Evolutionary conservation across 768 basidiomycete genomes (phyloP).

Genomic region (Clitopilus passeckerianus): DNA sequence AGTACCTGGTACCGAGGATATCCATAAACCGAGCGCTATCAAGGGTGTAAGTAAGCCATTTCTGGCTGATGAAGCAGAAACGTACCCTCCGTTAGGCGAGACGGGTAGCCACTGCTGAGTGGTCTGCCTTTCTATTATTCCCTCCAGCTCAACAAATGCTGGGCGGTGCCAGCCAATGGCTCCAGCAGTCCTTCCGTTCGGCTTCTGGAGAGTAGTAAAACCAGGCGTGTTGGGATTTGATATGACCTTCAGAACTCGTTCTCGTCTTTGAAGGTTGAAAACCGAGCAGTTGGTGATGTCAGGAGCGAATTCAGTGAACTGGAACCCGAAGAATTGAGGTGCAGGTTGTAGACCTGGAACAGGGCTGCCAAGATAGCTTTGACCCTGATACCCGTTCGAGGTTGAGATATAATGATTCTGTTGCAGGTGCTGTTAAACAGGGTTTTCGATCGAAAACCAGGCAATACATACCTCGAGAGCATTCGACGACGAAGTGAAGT

Average conservation of each 20-base stretch:
- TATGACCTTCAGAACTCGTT: conserved; percentile 16
- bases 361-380: neutral
- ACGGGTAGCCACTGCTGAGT: conserved; percentile 36
- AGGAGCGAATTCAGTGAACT: neutral
- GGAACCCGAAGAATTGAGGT: neutral
- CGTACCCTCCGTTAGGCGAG: conserved; percentile 30
- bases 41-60: neutral
- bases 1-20: neutral
- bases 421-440: neutral
- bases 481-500: neutral
- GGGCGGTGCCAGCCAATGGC: conserved; percentile 34
- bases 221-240: conserved; percentile 28
- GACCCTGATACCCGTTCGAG: neutral
- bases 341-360: neutral
- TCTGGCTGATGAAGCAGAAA: neutral
- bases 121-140: conserved; percentile 23
- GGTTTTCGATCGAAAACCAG: neutral
- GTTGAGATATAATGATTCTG: neutral
- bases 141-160: conserved; percentile 29
- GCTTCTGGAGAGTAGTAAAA: conserved; percentile 31
- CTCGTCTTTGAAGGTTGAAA: neutral
- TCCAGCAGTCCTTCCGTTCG: conserved; percentile 28
- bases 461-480: neutral
- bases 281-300: neutral
- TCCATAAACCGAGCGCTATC: conserved; percentile 2